Evolutionary conservation across 2,329 filamentous ascomycete species (phyloP), one percentile per base, ranked within the genome.

Genomic region (Thielaviopsis cerberus): DNA sequence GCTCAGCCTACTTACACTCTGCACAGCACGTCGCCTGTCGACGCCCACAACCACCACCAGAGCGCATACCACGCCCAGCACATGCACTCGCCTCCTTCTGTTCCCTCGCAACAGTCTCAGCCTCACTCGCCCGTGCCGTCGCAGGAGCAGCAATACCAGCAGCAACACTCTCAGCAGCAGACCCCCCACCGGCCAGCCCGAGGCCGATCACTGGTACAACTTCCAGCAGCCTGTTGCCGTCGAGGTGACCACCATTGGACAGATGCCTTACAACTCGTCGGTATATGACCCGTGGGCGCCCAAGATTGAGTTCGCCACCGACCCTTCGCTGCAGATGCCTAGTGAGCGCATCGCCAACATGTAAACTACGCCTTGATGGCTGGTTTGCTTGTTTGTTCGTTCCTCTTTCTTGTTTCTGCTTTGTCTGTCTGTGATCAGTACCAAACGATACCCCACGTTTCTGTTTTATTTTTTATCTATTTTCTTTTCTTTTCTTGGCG

Each of bases 301-400:
- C 50, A 82, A 82, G 69, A 68, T 78, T 24, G 79, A 81, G 63
- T 80, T 74, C 59, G 57, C 56, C 51, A 77, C 78, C 48, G 78
- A 81, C 61, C 72, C 75, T 22, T 72, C 74, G 10, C 74, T 81
- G 69, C 78, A 80, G 67, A 72, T 82, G 67, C 80, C 79, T 11
- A 81, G 77, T 64, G 76, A 73, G 50, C 71, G 79, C 55, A 75
- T 82, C 62, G 77, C 79, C 63, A 75, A 70, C 61, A 71, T 82
- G 69, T 81, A 69, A 72, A 59, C 25, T 37, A 53, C n/a, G 25
- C 25, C 25, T 51, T 59, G 54, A 27, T 55, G 58, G 55, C 60
- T 58, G 26, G 55, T 27, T 55, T 55, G 41, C 51, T 58, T 59
- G 52, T 52, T 52, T 57, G 23, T 34, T 60, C 53, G 48, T 48